Conservation (phyloP, 108 stramenopile genomes). For the Craspedostauros australis region DNA sequence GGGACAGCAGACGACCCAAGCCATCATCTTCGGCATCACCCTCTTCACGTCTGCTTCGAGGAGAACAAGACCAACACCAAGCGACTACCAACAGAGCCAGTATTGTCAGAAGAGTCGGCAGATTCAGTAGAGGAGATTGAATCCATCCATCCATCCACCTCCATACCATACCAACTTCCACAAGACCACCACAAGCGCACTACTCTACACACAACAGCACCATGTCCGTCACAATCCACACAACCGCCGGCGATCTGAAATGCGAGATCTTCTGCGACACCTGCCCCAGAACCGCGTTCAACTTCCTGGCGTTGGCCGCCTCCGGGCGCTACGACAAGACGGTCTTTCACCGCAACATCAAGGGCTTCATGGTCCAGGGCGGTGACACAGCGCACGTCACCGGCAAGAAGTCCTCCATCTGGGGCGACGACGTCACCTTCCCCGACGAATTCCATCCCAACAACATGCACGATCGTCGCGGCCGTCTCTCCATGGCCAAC, state of each 20-base stretch:
- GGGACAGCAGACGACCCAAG: no score
- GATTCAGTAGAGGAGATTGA: no score
- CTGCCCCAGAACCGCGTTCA: slow-evolving; percentile 85
- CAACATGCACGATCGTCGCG: slow-evolving; percentile 82
- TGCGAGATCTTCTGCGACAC: slow-evolving; percentile 96
- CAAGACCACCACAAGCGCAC: no score
- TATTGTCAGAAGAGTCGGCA: no score
- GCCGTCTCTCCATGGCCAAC: slow-evolving; percentile 92
- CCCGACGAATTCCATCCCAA: slow-evolving; percentile 94
- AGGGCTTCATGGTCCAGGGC: slow-evolving; percentile 94
- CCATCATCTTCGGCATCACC: no score
- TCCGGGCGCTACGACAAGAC: slow-evolving; percentile 89
- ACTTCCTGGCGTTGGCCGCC: slow-evolving; percentile 86
- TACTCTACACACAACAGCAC: no score
- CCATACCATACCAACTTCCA: no score
- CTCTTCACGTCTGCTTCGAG: no score
- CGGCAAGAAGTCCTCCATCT: slow-evolving; percentile 89
- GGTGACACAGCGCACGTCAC: slow-evolving; percentile 45
- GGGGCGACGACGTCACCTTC: slow-evolving; percentile 84
- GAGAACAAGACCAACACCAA: no score
- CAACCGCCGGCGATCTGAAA: slow-evolving; percentile 88
- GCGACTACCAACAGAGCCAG: no score
- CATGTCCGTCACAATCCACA: slow-evolving; percentile 95
- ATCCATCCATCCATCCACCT: no score
- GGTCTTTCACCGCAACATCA: slow-evolving; percentile 93